phyloP scores from a whole-genome alignment of 2,329 filamentous ascomycete genomes.

The Rutstroemia sp. region DNA sequence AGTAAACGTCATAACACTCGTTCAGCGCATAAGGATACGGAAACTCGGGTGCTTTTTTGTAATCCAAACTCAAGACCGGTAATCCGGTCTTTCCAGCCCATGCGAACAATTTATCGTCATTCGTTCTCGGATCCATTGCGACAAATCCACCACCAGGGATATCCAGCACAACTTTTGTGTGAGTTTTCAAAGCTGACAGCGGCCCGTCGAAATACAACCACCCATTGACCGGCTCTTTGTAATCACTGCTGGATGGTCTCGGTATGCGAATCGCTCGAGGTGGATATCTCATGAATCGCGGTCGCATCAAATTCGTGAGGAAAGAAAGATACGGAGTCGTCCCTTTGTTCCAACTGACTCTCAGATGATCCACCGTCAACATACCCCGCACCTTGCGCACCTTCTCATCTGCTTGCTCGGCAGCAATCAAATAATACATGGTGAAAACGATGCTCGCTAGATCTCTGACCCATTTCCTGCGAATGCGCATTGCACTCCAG shows the following conservation, averaged over 20 bases:
- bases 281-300: slow-evolving; percentile 71
- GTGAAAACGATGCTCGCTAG: slow-evolving; percentile 78
- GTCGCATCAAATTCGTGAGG: slow-evolving; percentile 65
- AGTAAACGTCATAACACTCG: slow-evolving; percentile 82
- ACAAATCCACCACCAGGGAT: slow-evolving; percentile 93
- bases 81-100: slow-evolving; percentile 87
- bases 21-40: slow-evolving; percentile 82
- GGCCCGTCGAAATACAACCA: slow-evolving; percentile 96
- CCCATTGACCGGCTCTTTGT: slow-evolving; percentile 71
- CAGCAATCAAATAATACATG: slow-evolving; percentile 83
- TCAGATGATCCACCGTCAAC: slow-evolving; percentile 82
- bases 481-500: slow-evolving; percentile 96
- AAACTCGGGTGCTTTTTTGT: slow-evolving; percentile 77
- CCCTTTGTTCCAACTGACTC: slow-evolving; percentile 92
- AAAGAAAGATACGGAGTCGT: slow-evolving; percentile 78
- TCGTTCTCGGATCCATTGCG: slow-evolving; percentile 89
- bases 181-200: slow-evolving; percentile 65
- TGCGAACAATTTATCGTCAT: slow-evolving; percentile 87
- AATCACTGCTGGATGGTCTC: slow-evolving; percentile 70
- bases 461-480: slow-evolving; percentile 72
- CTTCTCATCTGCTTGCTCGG: slow-evolving; percentile 93
- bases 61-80: slow-evolving; percentile 88
- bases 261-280: slow-evolving; percentile 80
- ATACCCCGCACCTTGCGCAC: slow-evolving; percentile 82
- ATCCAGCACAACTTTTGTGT: slow-evolving; percentile 76